Percentiles rank a stretch among this genome's conserved stretches.
These are phyloP conservation scores for Brettanomyces custersianus DNA, from an alignment of 805 yeast species.

Conservation along the genomic window DNA sequence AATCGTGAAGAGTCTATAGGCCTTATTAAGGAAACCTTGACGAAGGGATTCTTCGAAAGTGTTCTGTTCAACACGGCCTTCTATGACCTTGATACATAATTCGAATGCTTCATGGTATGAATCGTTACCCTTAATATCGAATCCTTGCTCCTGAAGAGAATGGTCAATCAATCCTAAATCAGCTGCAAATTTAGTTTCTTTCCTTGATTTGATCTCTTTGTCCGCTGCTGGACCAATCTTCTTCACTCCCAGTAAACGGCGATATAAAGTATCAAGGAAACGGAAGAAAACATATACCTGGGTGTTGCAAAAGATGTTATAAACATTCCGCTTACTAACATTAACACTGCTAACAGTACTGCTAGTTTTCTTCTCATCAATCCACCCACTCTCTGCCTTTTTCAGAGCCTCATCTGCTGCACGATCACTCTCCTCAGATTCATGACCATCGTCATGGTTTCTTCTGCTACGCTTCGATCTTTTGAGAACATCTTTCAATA, in stretches of 20 bases:
- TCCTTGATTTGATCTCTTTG: conserved; percentile 58
- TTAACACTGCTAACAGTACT: conserved; percentile 5
- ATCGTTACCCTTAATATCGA: conserved; percentile 58
- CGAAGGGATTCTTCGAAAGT: conserved; percentile 94
- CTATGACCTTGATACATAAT: conserved; percentile 68
- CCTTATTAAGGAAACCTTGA: conserved; percentile 89
- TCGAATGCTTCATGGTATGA: conserved; percentile 73
- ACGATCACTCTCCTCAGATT: conserved; percentile 1
- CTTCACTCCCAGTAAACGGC: conserved; percentile 73
- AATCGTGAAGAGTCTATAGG: conserved; percentile 84
- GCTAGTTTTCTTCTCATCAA: conserved; percentile 17
- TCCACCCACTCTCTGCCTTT: conserved; percentile 27
- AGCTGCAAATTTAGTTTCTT: conserved; percentile 68
- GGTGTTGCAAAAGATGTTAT: conserved; percentile 80
- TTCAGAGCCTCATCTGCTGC: conserved; percentile 17
- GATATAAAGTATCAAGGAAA: conserved; percentile 70
- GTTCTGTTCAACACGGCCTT: conserved; percentile 86
- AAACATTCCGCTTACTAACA: conserved; percentile 40
- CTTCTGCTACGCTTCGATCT: conserved; percentile 26
- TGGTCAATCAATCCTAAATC: conserved; percentile 77
- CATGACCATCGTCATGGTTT: conserved; percentile 1
- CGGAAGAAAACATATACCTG: conserved; percentile 86
- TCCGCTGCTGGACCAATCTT: conserved; percentile 58
- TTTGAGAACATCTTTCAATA: conserved; percentile 50
- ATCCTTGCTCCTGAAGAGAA: conserved; percentile 74